phyloP scores from a whole-genome alignment of 495 filamentous ascomycete species.

The Trichoderma gamsii region DNA sequence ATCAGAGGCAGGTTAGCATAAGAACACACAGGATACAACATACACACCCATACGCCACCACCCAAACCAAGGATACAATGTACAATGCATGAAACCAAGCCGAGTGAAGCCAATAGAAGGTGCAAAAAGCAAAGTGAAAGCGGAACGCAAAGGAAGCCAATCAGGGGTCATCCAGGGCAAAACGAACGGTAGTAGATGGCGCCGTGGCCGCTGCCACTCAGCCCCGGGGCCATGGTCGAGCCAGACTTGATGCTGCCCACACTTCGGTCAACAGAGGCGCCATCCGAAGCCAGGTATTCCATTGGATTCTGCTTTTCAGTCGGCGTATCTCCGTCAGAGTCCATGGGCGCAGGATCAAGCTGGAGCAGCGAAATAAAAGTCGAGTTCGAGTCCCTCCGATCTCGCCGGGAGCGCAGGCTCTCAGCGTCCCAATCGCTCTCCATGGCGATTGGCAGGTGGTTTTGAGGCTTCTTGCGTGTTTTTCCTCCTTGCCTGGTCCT shows the following conservation, averaged over 20 bases:
- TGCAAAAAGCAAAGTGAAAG: neutral
- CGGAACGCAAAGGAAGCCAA: neutral
- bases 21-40: conserved; percentile 15
- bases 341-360: conserved; percentile 76
- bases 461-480: neutral
- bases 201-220: conserved; percentile 47
- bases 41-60: neutral
- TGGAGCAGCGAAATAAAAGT: conserved; percentile 63
- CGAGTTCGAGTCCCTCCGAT: conserved; percentile 38
- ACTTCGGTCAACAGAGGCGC: conserved; percentile 23
- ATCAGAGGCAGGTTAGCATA: conserved; percentile 16
- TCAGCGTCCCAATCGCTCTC: conserved; percentile 9
- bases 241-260: conserved; percentile 24
- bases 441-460: neutral
- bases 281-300: conserved; percentile 39
- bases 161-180: conserved; percentile 18
- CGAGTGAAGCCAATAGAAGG: neutral
- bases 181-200: conserved; percentile 57
- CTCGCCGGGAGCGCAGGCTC: conserved; percentile 20
- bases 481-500: conserved; percentile 17
- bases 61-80: neutral
- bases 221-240: conserved; percentile 40
- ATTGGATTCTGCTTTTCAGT: conserved; percentile 50
- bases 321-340: conserved; percentile 39
- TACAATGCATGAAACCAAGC: neutral